These are phyloP conservation scores for Cladosporium oxysporum DNA, from an alignment of 2,329 filamentous ascomycete genomes.

Conservation along the genomic window DNA sequence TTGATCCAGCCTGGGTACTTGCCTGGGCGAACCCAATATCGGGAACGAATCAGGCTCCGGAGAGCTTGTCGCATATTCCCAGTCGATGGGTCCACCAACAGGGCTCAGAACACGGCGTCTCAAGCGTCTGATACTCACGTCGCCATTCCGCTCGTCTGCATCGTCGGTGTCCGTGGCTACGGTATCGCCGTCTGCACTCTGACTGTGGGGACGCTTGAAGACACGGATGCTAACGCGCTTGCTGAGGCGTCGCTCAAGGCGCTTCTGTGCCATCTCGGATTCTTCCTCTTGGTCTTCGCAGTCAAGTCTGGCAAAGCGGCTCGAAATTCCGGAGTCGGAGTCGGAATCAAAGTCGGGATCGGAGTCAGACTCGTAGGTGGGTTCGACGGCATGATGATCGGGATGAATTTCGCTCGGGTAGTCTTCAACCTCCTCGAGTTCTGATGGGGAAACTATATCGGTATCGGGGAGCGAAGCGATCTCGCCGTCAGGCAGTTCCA, in stretches of 20 bases:
- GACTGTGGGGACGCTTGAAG: slow-evolving; percentile 50
- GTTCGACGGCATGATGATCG: background rate
- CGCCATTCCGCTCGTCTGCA: slow-evolving; percentile 42
- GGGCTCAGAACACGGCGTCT: slow-evolving; percentile 45
- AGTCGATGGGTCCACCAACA: slow-evolving; percentile 28
- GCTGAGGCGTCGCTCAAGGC: slow-evolving; percentile 42
- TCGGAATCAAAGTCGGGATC: slow-evolving; percentile 28
- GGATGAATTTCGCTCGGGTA: slow-evolving; percentile 31
- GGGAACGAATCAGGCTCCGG: slow-evolving; percentile 7
- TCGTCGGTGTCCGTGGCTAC: slow-evolving; percentile 44
- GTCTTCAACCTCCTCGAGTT: slow-evolving; percentile 46
- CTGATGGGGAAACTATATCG: slow-evolving; percentile 47
- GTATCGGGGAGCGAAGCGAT: slow-evolving; percentile 32
- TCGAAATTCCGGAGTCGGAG: slow-evolving; percentile 22
- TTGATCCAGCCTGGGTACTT: background rate
- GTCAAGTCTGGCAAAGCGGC: slow-evolving; percentile 31
- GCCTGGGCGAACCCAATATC: background rate
- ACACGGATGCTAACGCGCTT: slow-evolving; percentile 42
- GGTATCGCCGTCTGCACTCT: slow-evolving; percentile 48
- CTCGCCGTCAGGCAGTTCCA: slow-evolving; percentile 44
- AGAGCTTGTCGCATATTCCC: slow-evolving; percentile 26
- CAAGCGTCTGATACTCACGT: slow-evolving; percentile 43
- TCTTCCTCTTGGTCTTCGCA: slow-evolving; percentile 31
- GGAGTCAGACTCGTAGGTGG: slow-evolving; percentile 20
- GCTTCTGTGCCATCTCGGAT: slow-evolving; percentile 12